Conservation (phyloP, 208 protist species). For the Wallacemonas sp. region DNA sequence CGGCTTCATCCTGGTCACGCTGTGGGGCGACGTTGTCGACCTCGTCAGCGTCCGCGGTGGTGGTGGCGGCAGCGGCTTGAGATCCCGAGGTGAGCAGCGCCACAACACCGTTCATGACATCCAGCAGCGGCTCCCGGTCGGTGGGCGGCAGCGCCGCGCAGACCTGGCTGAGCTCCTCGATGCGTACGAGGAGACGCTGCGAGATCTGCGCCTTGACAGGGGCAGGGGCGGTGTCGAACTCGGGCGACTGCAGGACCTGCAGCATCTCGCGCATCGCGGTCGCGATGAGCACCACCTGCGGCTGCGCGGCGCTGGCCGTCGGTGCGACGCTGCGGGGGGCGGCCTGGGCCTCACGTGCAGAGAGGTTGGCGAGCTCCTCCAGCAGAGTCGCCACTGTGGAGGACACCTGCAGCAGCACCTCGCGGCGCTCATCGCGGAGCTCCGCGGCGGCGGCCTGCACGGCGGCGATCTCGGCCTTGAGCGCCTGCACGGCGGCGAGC, state of each 20-base stretch:
- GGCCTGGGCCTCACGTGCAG: slow-evolving; percentile 16
- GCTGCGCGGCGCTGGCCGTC: background rate
- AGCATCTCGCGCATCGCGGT: slow-evolving; percentile 27
- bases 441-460: slow-evolving; percentile 14
- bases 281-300: slow-evolving; percentile 15
- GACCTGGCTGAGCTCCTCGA: background rate
- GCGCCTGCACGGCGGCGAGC: slow-evolving; percentile 7
- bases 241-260: slow-evolving; percentile 35
- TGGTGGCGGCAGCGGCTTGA: slow-evolving; percentile 20
- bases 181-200: background rate
- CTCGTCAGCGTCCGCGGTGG: background rate
- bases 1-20: no score
- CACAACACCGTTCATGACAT: slow-evolving; percentile 21
- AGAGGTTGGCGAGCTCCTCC: slow-evolving; percentile 31
- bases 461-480: slow-evolving; percentile 24
- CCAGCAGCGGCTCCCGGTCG: slow-evolving; percentile 16
- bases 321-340: background rate
- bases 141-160: background rate
- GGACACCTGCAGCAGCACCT: slow-evolving; percentile 16
- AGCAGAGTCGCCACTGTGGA: slow-evolving; percentile 26
- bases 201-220: slow-evolving; percentile 15
- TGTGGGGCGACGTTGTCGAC: background rate
- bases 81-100: slow-evolving; percentile 5
- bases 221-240: slow-evolving; percentile 25
- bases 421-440: slow-evolving; percentile 20